Evolutionary conservation across 2,329 filamentous ascomycete genomes (phyloP), one percentile per base, ranked within the genome.

Genomic region (Aspergillus brunneoviolaceus): DNA sequence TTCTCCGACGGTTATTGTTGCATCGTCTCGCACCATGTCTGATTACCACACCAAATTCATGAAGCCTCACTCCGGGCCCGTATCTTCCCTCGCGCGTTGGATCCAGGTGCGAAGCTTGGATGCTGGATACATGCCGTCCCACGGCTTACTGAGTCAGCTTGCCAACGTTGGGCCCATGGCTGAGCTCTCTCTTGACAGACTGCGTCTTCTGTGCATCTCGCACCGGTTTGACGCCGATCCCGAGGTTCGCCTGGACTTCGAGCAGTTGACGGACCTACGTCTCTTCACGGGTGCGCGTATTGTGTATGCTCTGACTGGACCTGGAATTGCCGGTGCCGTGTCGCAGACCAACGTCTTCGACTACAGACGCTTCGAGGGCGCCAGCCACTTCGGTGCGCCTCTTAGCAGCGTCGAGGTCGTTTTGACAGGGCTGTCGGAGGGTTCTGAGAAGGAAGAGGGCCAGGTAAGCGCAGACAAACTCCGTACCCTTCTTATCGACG

Each of bases 261-360:
- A 84, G 23, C 85, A 88, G 54, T 81, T 98, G 47, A 91, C 90
- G 0, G 91, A 97, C 70, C 78, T 98, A 59, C 87, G 93, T 50
- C 84, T 96, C 55, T 91, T 92, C 74, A 91, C 90, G 2, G 86
- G 89, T 29, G 89, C 92, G 1, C 86, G 92, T 55, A 82, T 97
- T 59, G 82, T 96, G 54, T 96, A 98, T 74, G 93, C 92, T 3
- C 82, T 99, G 57, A 90, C 92, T 19, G 87, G 90, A 0, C 81
- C 91, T 25, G 85, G 86, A 62, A 90, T 98, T n/a, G 94, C 93
- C 2, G 95, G 95, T 42, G 89, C 93, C 0, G 85, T 96, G n/a
- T 82, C 89, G 1, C 94, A 98, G 78, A 96, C 91, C 7, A 88
- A 91, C 62, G 83, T 93, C 45, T 96, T 91, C 71, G 94, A 98